phyloP scores from a whole-genome alignment of 2,329 filamentous ascomycete species.

The Ascosphaera aggregata region DNA sequence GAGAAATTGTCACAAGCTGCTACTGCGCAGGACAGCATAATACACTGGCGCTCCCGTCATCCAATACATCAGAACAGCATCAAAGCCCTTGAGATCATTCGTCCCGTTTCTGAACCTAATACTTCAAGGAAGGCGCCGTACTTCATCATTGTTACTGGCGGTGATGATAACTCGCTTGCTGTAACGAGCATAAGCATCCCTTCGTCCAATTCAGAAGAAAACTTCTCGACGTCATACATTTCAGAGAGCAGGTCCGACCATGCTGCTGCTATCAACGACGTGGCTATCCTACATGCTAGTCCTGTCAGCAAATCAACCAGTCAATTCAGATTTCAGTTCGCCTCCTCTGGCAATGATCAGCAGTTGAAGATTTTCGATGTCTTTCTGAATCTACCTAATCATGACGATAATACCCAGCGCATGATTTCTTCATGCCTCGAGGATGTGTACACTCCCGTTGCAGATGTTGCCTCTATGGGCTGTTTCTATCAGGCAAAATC shows the following conservation, averaged over 20 bases:
- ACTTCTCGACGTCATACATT: constrained; percentile 9
- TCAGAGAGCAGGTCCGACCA: constrained; percentile 20
- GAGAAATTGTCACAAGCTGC: not conserved
- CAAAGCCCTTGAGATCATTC: constrained; percentile 28
- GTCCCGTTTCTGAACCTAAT: constrained; percentile 12
- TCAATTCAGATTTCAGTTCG: constrained; percentile 8
- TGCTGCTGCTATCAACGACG: constrained; percentile 19
- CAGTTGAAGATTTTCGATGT: constrained; percentile 22
- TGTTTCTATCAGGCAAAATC: constrained; percentile 9
- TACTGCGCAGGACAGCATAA: constrained; percentile 2
- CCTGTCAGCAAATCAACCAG: not conserved
- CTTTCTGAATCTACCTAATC: constrained; percentile 9
- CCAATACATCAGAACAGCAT: constrained; percentile 60
- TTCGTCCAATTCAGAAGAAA: constrained; percentile 1
- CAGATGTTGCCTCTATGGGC: constrained; percentile 31
- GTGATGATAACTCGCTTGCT: constrained; percentile 68
- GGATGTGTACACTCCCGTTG: constrained; percentile 25
- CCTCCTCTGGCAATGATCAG: constrained; percentile 23
- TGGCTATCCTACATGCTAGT: constrained; percentile 11
- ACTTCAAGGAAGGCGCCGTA: not conserved
- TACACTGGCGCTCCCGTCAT: constrained; percentile 16
- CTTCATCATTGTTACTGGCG: constrained; percentile 46
- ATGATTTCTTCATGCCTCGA: constrained; percentile 8
- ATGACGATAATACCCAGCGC: constrained; percentile 7
- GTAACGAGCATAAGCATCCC: constrained; percentile 23